Conservation (phyloP, 129 eudicot genomes). For the Oenanthe sinensis region DNA sequence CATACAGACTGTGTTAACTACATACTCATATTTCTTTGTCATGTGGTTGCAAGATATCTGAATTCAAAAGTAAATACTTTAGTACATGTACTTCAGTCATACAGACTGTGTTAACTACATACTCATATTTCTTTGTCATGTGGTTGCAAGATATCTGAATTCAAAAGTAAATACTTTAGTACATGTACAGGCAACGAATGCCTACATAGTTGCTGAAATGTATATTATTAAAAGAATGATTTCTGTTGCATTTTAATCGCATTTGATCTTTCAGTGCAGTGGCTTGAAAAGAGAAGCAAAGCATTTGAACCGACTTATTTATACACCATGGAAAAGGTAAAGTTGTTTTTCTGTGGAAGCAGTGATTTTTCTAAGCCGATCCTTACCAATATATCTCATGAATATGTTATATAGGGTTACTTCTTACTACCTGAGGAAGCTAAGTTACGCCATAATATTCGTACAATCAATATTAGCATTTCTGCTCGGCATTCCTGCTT, state of each 20-base stretch:
- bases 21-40: neutral
- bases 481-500: conserved; percentile 92
- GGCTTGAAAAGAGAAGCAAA: conserved; percentile 86
- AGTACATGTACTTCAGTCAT: neutral
- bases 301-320: conserved; percentile 86
- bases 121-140: neutral
- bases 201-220: neutral
- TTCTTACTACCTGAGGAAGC: conserved; percentile 85
- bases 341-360: conserved; percentile 4
- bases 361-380: neutral
- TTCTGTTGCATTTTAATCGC: neutral
- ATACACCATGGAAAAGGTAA: conserved; percentile 83
- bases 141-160: neutral
- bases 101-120: neutral
- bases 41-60: neutral
- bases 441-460: conserved; percentile 64
- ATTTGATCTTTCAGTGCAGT: conserved; percentile 56
- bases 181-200: neutral
- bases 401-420: conserved; percentile 54
- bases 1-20: neutral
- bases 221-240: neutral
- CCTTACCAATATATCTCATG: neutral
- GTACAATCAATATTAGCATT: conserved; percentile 70
- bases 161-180: neutral
- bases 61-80: neutral